Conservation (phyloP, 495 filamentous ascomycete genomes). For the Aspergillus coremiiformis region DNA sequence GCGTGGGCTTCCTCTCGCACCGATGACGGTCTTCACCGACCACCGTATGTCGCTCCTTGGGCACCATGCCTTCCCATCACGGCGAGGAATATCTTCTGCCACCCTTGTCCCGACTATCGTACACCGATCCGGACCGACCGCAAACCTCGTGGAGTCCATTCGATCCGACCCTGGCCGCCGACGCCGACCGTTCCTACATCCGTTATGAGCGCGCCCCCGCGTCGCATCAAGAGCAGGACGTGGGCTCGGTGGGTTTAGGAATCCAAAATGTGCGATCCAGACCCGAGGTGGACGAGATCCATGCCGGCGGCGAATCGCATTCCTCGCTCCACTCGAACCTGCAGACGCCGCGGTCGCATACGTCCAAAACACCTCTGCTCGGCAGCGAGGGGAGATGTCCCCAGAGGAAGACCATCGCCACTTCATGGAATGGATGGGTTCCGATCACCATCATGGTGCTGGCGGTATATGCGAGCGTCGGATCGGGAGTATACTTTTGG, state of each 20-base stretch:
- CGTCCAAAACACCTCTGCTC: not conserved
- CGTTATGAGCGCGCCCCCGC: not conserved
- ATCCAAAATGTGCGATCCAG: not conserved
- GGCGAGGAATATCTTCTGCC: slow-evolving; percentile 1
- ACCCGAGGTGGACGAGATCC: not conserved
- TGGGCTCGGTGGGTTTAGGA: not conserved
- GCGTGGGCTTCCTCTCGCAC: not conserved
- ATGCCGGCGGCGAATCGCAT: not conserved
- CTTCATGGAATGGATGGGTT: slow-evolving; percentile 47
- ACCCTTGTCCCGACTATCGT: not conserved
- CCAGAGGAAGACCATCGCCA: slow-evolving; percentile 16
- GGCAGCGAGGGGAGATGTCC: slow-evolving; percentile 14
- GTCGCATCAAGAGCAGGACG: not conserved
- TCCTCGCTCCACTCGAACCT: not conserved
- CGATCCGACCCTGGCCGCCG: not conserved
- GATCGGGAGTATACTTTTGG: slow-evolving; percentile 57
- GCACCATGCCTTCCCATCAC: not conserved
- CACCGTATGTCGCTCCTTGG: not conserved
- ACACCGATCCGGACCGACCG: not conserved
- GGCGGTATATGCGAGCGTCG: slow-evolving; percentile 57
- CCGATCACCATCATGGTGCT: slow-evolving; percentile 50
- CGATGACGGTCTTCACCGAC: not conserved
- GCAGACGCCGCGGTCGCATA: not conserved
- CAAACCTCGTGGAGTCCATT: not conserved
- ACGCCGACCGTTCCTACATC: not conserved